Base-by-base conservation (phyloP, 1,139 yeast genomes). In the Saccharomyces hybrid region DNA sequence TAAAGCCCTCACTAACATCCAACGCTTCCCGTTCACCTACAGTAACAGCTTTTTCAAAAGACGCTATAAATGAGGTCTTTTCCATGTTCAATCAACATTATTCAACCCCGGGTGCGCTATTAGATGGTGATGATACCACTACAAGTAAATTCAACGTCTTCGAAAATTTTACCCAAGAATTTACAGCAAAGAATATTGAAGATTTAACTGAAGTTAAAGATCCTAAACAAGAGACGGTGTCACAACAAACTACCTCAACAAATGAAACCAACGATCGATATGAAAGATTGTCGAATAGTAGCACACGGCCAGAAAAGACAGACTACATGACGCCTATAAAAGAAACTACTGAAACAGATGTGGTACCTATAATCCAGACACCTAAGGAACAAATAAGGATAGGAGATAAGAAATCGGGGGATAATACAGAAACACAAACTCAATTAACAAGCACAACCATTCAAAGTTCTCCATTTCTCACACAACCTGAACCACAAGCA, bases 31-130 rank as follows among this genome's bases (percentile, higher is more conserved):
- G 73, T 11, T 83, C 89, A 0, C 96, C 96, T 0, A 89, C 97
- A 0, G 78, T 87, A 62, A 89, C 97, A 0, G 72, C 85, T 67
- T 84, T 79, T 66, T 85, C 97, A 0, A 82, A 82, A 57, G 82
- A 84, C 63, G 95, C 96, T 0, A 79, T 83, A 54, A 81, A 82
- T 53, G 97, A 89, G 61, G 84, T 90, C 0, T 75, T 81, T 57
- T 79, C 79, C 25, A 86, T 90, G 87, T 88, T 88, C 66, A 88
- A 86, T 63, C 83, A 80, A 60, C 60, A 64, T 52, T 63, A 60
- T 48, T 48, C 59, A n/a, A 64, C 61, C 50, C 56, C 60, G n/a
- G 57, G 57, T 48, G 48, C 51, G 5, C 20, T 50, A 13, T 59
- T 56, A 16, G 68, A 66, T n/a, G 64, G 60, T 28, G 72, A 67